Base-by-base conservation (phyloP, 345 rosid species). In the Chamaenerion angustifolium region DNA sequence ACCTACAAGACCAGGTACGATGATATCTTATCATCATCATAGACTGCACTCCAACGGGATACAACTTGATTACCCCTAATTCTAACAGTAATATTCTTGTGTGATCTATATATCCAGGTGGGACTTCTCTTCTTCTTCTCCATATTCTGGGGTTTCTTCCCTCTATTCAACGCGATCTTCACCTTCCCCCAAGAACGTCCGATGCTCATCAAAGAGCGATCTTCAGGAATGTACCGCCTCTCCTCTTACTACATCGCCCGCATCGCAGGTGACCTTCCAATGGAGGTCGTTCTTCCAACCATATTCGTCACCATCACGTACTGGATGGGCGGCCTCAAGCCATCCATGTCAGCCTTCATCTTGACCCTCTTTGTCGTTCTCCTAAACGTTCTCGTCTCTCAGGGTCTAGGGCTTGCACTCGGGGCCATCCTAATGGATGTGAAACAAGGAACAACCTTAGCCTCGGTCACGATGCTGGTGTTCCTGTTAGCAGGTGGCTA, bases 291-390 rank as follows among this genome's bases (percentile, higher is more conserved):
- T 56, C 83, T 89, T 43, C 97, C 97, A 4, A 79, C 94, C 0
- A 72, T 79, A 19, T 89, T 85, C 19, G 75, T 81, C 6, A 77
- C 86, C 2, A 23, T 85, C 42, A 62, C 90, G 2, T 89, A 89
- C 61, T 89, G 97, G 97, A 89, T 85, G 95, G 95, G 92, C 0
- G 95, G 95, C 40, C 95, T 89, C 16, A 89, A 79, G 59, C 90
- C 85, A 12, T 89, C 95, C 7, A 58, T 70, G 10, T 11, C 62
- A 54, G 74, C 95, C 57, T 89, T 77, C 48, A 10, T 69, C 8
- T 61, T 79, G 40, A 89, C 97, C 40, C 88, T 89, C 52, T 52
- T 63, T 50, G 66, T 85, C 53, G 60, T 79, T 51, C 86, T 83
- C 25, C 75, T 72, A 74, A 85, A 83, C 43, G 95, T 89, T 52